These are phyloP conservation scores for Calcarisporium arbuscula DNA, from an alignment of 2,329 filamentous ascomycete genomes.

Conservation along the genomic window DNA sequence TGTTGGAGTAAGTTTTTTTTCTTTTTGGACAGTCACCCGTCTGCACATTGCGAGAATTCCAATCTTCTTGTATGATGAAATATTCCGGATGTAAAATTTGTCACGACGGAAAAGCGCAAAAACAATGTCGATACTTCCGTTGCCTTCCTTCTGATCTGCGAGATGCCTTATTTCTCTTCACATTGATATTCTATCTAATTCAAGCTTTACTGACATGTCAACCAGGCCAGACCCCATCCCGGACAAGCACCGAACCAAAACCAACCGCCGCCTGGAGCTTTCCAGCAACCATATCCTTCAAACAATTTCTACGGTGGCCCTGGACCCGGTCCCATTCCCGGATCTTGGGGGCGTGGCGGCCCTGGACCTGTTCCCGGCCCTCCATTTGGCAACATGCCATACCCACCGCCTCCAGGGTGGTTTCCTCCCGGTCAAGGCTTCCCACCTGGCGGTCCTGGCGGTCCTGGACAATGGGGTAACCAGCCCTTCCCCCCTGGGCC, in stretches of 20 bases:
- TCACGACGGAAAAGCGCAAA: constrained; percentile 87
- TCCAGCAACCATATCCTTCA: constrained; percentile 38
- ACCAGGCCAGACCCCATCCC: constrained; percentile 35
- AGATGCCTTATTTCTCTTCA: constrained; percentile 6
- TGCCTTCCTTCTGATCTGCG: constrained; percentile 97
- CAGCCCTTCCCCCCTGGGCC: constrained; percentile 56
- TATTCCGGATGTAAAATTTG: constrained; percentile 94
- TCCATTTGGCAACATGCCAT: constrained; percentile 67
- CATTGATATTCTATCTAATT: constrained; percentile 15
- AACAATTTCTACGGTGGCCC: constrained; percentile 42
- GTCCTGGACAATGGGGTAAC: constrained; percentile 53
- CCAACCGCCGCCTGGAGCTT: constrained; percentile 29
- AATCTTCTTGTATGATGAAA: constrained; percentile 68
- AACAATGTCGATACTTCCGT: constrained; percentile 97
- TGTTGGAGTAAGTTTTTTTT: constrained; percentile 72
- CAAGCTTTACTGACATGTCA: constrained; percentile 18
- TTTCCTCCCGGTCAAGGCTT: constrained; percentile 73
- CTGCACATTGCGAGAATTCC: no score
- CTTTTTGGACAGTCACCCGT: constrained; percentile 2
- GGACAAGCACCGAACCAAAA: constrained; percentile 25
- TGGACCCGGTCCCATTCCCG: constrained; percentile 39
- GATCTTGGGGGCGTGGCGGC: constrained; percentile 48
- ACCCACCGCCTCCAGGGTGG: constrained; percentile 72
- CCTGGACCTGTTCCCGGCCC: constrained; percentile 51
- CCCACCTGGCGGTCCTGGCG: constrained; percentile 50